Base-by-base conservation (phyloP, 495 filamentous ascomycete species). In the Clohesyomyces aquaticus region DNA sequence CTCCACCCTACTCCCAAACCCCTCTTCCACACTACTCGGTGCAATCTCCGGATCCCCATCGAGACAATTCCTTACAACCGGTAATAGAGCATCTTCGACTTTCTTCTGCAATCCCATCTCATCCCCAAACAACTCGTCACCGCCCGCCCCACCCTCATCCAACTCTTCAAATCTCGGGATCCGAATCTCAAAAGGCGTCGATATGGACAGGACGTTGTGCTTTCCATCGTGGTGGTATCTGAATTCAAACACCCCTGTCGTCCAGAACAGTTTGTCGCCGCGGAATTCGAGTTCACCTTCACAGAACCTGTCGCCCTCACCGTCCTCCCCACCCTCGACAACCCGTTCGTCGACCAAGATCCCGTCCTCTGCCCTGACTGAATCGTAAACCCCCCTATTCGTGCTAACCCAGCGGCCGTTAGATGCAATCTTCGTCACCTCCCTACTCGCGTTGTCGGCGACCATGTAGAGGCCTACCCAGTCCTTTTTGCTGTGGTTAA, bases 221-320 rank as follows among this genome's bases (percentile, higher is more conserved):
- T 90, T 89, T 59, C 91, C 91, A 67, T 90, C 88, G 77, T 98
- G 94, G 79, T 98, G 94, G 77, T 96, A 97, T 10, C 94, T 87
- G 77, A 98, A 93, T 71, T 98, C 94, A 72, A 95, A 98, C 41
- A 91, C 88, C 50, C 94, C 94, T 42, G 93, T 89, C 0, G 87
- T 94, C 94, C 94, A 98, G 85, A 91, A 98, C 14, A 94, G 81
- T 78, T 98, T 98, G 80, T 97, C 92, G 41, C 93, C 93, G 16
- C 85, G 81, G 68, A 98, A 97, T 38, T 89, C 74, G 76, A 98
- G 85, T 73, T 98, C 93, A 59, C 94, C 94, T n/a, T n/a, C n/a
- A n/a, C n/a, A n/a, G n/a, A n/a, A n/a, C n/a, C n/a, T n/a, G n/a
- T n/a, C n/a, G n/a, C n/a, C n/a, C n/a, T n/a, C n/a, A n/a, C 53